A percentile compares a stretch with the other conserved stretches of the same genome.
Evolutionary conservation across 108 stramenopile species (phyloP).

Genomic region (Thalassiosira profunda): DNA sequence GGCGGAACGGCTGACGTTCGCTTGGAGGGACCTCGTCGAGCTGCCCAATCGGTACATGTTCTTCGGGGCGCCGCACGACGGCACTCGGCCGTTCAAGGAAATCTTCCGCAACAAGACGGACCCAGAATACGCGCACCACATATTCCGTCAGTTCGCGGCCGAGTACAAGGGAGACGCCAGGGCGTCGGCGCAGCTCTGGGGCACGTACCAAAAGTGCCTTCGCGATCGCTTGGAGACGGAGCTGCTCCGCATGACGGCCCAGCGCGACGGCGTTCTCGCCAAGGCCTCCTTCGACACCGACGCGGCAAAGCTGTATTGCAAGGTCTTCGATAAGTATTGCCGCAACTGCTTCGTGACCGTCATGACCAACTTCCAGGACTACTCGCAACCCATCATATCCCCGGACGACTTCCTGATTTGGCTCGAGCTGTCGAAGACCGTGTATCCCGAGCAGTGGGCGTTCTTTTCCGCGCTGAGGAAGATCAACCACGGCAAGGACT

Average conservation of each 20-base stretch:
- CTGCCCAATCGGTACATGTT: neutral
- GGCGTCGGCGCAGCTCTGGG: neutral
- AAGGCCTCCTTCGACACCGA: neutral
- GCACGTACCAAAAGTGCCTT: neutral
- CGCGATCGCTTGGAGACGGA: neutral
- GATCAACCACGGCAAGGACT: too few species aligned
- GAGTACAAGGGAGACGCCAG: neutral
- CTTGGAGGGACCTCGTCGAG: neutral
- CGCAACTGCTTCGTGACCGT: neutral
- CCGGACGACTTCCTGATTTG: constrained; percentile 20
- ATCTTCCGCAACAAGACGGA: neutral
- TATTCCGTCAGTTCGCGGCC: neutral
- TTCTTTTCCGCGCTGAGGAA: too few species aligned
- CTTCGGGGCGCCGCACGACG: neutral
- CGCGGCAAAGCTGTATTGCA: neutral
- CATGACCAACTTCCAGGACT: neutral
- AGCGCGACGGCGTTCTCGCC: neutral
- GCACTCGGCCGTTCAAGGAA: neutral
- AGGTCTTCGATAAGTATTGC: neutral
- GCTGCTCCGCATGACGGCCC: neutral
- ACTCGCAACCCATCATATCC: constrained; percentile 3
- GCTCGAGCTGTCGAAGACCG: constrained; percentile 69
- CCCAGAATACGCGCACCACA: neutral
- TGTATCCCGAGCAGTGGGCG: too few species aligned
- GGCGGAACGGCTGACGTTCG: neutral